Conservation (phyloP, 257 asterid species). For the Mentha longifolia region DNA sequence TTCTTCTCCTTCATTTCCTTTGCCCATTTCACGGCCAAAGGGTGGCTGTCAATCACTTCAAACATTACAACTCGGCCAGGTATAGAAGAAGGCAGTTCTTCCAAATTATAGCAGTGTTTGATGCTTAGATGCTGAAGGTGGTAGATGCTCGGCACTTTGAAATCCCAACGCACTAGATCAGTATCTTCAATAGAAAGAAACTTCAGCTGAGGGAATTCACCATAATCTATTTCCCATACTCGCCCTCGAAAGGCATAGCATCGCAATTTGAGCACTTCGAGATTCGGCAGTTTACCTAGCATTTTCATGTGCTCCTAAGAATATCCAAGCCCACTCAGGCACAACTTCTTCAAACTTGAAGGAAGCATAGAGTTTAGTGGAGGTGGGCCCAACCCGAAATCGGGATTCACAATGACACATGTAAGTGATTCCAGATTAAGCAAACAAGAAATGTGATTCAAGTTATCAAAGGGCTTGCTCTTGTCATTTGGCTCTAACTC, state of each 20-base stretch:
- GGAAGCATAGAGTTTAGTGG: no score
- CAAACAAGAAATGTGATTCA: no score
- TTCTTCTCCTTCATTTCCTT: neutral
- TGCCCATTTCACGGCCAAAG: conserved; percentile 3
- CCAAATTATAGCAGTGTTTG: conserved; percentile 16
- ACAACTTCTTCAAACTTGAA: no score
- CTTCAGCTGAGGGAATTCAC: neutral
- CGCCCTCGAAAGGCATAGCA: conserved; percentile 12
- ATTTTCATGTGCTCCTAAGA: neutral
- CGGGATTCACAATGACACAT: no score
- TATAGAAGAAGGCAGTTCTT: neutral
- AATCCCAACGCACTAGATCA: neutral
- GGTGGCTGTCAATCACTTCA: conserved; percentile 10
- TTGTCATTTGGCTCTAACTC: no score
- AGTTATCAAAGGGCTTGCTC: no score
- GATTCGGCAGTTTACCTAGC: neutral
- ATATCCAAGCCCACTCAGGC: no score
- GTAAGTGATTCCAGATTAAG: no score
- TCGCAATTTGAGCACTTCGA: neutral
- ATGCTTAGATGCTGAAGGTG: neutral
- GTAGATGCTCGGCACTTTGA: neutral
- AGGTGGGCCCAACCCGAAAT: no score
- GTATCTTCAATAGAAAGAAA: conserved; percentile 9
- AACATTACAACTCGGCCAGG: neutral
- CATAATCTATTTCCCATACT: neutral